Conservation (phyloP, 306 rosid genomes). For the Pueraria montana region DNA sequence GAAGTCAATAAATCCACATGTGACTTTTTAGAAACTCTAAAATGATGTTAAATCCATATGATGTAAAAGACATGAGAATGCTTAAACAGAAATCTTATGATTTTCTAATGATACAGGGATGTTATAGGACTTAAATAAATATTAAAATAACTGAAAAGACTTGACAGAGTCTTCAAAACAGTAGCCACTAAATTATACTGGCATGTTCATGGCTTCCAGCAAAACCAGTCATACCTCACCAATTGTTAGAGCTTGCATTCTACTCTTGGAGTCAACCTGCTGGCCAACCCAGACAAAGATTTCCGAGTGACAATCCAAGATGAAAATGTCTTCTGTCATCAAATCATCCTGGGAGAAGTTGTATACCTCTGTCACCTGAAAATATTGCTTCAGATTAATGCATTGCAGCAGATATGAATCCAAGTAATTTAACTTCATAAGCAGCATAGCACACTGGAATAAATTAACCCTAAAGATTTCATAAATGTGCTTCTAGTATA, state of each 20-base stretch:
- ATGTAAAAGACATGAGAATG: not conserved
- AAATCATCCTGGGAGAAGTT: constrained; percentile 93
- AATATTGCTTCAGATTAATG: constrained; percentile 46
- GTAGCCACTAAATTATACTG: constrained; percentile 2
- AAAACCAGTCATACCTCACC: constrained; percentile 76
- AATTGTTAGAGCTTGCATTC: constrained; percentile 74
- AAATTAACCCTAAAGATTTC: constrained; percentile 30
- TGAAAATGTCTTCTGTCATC: constrained; percentile 92
- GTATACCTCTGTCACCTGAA: constrained; percentile 84
- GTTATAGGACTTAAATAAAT: constrained; percentile 27
- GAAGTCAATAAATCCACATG: constrained; percentile 31
- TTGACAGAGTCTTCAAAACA: constrained; percentile 30
- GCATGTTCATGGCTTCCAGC: constrained; percentile 35
- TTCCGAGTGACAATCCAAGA: constrained; percentile 82
- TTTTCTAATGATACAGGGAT: not conserved
- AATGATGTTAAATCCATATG: constrained; percentile 29
- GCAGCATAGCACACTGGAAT: constrained; percentile 44
- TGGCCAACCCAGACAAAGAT: constrained; percentile 95
- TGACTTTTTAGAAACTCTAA: constrained; percentile 39
- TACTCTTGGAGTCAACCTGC: constrained; percentile 78
- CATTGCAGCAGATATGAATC: constrained; percentile 33
- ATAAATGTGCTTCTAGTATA: not conserved
- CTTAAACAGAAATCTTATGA: not conserved
- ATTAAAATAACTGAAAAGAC: constrained; percentile 18
- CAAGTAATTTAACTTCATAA: constrained; percentile 17